These are phyloP conservation scores for Monilinia aucupariae DNA, from an alignment of 2,329 filamentous ascomycete species.

Conservation along the genomic window DNA sequence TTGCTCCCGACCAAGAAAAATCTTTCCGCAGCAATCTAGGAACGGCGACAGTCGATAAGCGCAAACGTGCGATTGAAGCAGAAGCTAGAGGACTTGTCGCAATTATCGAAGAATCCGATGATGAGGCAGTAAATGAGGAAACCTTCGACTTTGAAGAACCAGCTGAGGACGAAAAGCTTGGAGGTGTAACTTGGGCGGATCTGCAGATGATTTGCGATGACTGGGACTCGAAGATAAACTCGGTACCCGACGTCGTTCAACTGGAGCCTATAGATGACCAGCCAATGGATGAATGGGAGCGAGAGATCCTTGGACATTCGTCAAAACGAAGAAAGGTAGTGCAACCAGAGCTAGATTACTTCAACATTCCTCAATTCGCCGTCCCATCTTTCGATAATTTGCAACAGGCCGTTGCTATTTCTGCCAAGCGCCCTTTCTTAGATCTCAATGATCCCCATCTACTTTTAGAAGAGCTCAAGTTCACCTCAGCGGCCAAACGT, in stretches of 20 bases:
- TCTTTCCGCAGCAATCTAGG: constrained; percentile 67
- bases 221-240: constrained; percentile 63
- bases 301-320: constrained; percentile 47
- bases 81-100: constrained; percentile 46
- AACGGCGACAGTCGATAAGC: constrained; percentile 47
- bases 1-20: constrained; percentile 81
- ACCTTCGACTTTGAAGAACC: constrained; percentile 50
- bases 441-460: constrained; percentile 86
- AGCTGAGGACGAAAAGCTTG: constrained; percentile 55
- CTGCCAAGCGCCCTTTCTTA: constrained; percentile 73
- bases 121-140: constrained; percentile 42
- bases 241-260: constrained; percentile 26
- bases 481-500: constrained; percentile 57
- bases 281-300: constrained; percentile 58
- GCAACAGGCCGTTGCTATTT: constrained; percentile 62
- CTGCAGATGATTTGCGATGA: constrained; percentile 81
- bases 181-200: constrained; percentile 71
- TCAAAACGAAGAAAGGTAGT: constrained; percentile 63
- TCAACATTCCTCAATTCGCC: constrained; percentile 52
- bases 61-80: constrained; percentile 50
- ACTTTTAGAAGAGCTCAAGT: constrained; percentile 71
- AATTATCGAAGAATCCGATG: constrained; percentile 38
- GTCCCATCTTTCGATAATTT: constrained; percentile 77
- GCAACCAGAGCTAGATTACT: constrained; percentile 48
- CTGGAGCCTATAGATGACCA: constrained; percentile 36